Conservation (phyloP, 306 rosid genomes). For the Rosa chinensis region DNA sequence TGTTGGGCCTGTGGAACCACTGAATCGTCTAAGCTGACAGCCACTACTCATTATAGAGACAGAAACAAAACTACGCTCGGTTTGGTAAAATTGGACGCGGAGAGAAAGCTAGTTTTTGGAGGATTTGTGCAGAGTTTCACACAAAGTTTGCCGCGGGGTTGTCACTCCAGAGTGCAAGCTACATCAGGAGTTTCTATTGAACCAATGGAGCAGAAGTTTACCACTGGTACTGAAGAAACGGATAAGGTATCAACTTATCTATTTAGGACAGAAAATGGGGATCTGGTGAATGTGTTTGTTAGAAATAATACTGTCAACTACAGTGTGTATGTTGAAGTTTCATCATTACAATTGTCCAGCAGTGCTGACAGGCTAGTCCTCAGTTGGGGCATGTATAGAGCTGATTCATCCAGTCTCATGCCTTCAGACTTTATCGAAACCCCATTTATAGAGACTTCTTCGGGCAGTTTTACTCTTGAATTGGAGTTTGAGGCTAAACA, state of each 20-base stretch:
- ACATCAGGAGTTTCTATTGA: slow-evolving; percentile 45
- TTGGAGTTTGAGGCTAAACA: slow-evolving; percentile 66
- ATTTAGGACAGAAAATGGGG: slow-evolving; percentile 75
- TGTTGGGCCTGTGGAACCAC: slow-evolving; percentile 25
- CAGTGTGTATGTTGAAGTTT: slow-evolving; percentile 58
- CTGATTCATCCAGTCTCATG: slow-evolving; percentile 47
- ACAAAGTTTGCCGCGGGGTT: slow-evolving; percentile 20
- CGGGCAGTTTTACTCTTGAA: slow-evolving; percentile 43
- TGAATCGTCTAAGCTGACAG: slow-evolving; percentile 30
- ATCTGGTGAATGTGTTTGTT: slow-evolving; percentile 64
- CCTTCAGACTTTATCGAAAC: slow-evolving; percentile 32
- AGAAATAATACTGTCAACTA: slow-evolving; percentile 45
- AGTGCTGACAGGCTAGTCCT: slow-evolving; percentile 36
- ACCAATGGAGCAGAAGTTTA: slow-evolving; percentile 32
- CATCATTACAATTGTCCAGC: slow-evolving; percentile 34
- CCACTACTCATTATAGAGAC: slow-evolving; percentile 25
- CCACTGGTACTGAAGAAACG: slow-evolving; percentile 32
- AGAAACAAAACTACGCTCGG: slow-evolving; percentile 18
- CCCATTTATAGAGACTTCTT: slow-evolving; percentile 36
- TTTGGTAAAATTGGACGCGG: slow-evolving; percentile 33
- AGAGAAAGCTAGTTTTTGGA: slow-evolving; percentile 33
- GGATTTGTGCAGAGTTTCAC: slow-evolving; percentile 21
- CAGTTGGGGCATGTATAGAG: slow-evolving; percentile 74
- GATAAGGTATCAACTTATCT: slow-evolving; percentile 48
- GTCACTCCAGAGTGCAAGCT: slow-evolving; percentile 37